phyloP scores from a whole-genome alignment of 768 basidiomycete genomes.

The Boletus bicolor region DNA sequence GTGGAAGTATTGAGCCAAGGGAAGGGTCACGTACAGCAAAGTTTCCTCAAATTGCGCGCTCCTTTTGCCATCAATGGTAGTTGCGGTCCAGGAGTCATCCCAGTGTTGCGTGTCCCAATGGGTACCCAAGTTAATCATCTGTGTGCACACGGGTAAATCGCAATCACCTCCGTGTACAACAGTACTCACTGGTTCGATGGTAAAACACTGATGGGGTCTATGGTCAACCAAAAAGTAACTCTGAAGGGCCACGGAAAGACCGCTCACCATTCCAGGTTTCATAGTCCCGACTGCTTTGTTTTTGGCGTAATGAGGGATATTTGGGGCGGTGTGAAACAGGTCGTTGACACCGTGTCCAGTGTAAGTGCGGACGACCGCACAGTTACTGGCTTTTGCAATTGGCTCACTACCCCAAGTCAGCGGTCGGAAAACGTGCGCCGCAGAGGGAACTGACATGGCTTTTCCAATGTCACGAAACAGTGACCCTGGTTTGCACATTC shows the following conservation, averaged over 20 bases:
- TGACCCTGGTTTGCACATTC: slow-evolving; percentile 89
- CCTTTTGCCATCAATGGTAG: slow-evolving; percentile 83
- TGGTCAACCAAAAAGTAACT: slow-evolving; percentile 5
- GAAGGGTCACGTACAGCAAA: slow-evolving; percentile 62
- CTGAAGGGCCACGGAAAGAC: background rate
- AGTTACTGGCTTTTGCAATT: slow-evolving; percentile 76
- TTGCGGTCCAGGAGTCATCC: slow-evolving; percentile 97
- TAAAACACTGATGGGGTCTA: slow-evolving; percentile 50
- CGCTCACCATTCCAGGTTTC: slow-evolving; percentile 87
- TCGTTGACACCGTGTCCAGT: slow-evolving; percentile 90
- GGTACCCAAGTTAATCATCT: slow-evolving; percentile 92
- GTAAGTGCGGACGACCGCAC: slow-evolving; percentile 88
- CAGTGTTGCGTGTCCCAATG: slow-evolving; percentile 78
- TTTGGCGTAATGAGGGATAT: slow-evolving; percentile 92
- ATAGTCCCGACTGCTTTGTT: slow-evolving; percentile 91
- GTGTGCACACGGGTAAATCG: slow-evolving; percentile 15
- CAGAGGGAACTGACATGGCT: slow-evolving; percentile 58
- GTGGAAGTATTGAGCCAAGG: slow-evolving; percentile 2
- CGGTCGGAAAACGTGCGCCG: slow-evolving; percentile 9
- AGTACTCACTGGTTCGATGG: slow-evolving; percentile 69
- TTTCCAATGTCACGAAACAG: slow-evolving; percentile 87
- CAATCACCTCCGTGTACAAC: slow-evolving; percentile 1
- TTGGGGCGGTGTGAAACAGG: slow-evolving; percentile 81
- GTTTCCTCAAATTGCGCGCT: slow-evolving; percentile 99
- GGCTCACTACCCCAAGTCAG: slow-evolving; percentile 59